phyloP scores from a whole-genome alignment of 2,329 filamentous ascomycete species.

The Chrysoporthe cubensis region DNA sequence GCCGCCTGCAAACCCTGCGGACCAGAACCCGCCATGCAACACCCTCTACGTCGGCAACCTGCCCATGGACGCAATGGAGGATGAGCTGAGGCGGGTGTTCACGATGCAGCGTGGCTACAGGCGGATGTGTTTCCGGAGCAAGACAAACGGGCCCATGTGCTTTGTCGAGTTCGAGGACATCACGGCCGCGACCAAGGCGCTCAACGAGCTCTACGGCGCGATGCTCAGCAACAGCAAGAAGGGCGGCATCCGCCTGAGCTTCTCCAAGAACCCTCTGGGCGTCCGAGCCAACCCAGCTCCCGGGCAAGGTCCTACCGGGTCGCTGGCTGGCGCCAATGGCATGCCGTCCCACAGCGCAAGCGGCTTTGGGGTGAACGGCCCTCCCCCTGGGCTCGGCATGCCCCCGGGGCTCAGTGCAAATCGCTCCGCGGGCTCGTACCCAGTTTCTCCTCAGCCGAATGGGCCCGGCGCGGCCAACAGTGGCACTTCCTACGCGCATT shows the following conservation, averaged over 20 bases:
- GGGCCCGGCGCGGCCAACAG: background rate
- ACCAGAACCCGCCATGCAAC: conserved; percentile 97
- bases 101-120: conserved; percentile 94
- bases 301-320: conserved; percentile 43
- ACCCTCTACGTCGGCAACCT: conserved; percentile 98
- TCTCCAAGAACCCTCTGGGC: conserved; percentile 95
- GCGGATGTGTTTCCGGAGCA: conserved; percentile 90
- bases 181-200: conserved; percentile 85
- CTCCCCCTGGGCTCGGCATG: conserved; percentile 78
- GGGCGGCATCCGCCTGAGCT: conserved; percentile 92
- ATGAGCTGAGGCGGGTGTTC: conserved; percentile 93
- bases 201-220: conserved; percentile 87
- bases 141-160: conserved; percentile 96
- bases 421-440: conserved; percentile 29
- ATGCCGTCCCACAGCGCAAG: conserved; percentile 57
- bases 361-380: conserved; percentile 72
- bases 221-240: conserved; percentile 90
- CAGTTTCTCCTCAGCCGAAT: conserved; percentile 13
- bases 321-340: conserved; percentile 61
- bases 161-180: conserved; percentile 98
- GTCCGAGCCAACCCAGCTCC: conserved; percentile 78
- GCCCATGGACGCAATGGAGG: conserved; percentile 88
- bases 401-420: conserved; percentile 65
- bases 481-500: conserved; percentile 14
- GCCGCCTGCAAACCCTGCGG: conserved; percentile 88